Evolutionary conservation across 2,329 filamentous ascomycete species (phyloP), one percentile per base, ranked within the genome.

Genomic region (Diplocarpon rosae): DNA sequence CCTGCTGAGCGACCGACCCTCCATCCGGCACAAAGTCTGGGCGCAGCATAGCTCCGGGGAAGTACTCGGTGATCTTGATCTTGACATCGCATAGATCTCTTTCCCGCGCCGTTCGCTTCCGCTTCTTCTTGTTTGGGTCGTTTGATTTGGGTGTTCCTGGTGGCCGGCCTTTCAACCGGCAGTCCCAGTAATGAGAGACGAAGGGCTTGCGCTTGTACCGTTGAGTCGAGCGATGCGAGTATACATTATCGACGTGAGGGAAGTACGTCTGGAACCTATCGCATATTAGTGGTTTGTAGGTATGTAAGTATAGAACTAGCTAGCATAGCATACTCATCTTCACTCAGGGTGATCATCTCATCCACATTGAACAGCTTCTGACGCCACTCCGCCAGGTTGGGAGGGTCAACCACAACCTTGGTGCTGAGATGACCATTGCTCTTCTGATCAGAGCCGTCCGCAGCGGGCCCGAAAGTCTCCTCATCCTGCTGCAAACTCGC

Each of bases 51-150:
- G 60, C 66, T 31, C 72, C 75, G 9, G 80, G 75, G 43, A 83
- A 81, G 64, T 85, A 85, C 62, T 89, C 84, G 2, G 83, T 87
- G 48, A 89, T 85, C 62, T 88, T 89, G 62, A 89, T 87, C 65
- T 89, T 89, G 52, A 89, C 84, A 62, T 89, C 83, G 61, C 85
- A 90, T n/a, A 88, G 70, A 64, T 88, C 82, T 11, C 82, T 72
- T 62, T 85, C 78, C 34, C 85, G 71, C n/a, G 80, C 80, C 30
- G 73, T 78, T 20, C 85, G 78, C 64, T 86, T 88, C 31, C 85
- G 74, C 63, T 87, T 88, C 70, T 86, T 88, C 68, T 87, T 88
- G 60, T 78, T 80, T 0, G 85, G 84, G 55, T 89, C 83, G 37
- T 83, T 77, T 1, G 82, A 85, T 61, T 89, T 88, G 47, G 82